Percentiles rank a stretch among this genome's conserved stretches.
Evolutionary conservation across 148 eudicot species (phyloP).

Genomic region (Fagopyrum tataricum): DNA sequence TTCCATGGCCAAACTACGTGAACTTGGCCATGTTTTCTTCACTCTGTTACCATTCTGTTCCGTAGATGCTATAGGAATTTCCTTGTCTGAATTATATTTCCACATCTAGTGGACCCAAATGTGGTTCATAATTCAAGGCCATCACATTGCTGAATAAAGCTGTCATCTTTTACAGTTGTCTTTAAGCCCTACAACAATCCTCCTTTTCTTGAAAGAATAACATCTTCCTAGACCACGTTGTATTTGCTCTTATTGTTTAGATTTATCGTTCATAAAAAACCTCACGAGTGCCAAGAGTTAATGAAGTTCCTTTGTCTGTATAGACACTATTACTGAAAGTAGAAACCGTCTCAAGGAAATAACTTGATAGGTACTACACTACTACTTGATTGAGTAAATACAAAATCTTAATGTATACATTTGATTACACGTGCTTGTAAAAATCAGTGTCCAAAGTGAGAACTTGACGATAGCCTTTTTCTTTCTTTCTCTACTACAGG

Average conservation of each 20-base stretch:
- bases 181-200: background rate
- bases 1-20: background rate
- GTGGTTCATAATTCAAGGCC: background rate
- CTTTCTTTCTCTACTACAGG: constrained; percentile 27
- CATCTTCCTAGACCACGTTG: background rate
- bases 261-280: background rate
- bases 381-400: background rate
- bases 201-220: background rate
- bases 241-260: background rate
- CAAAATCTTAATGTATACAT: background rate
- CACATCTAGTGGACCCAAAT: background rate
- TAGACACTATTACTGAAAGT: background rate
- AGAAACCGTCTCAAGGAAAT: background rate
- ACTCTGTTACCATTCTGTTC: background rate
- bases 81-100: background rate
- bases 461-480: background rate
- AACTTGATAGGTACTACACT: no score
- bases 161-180: background rate
- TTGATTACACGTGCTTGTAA: background rate
- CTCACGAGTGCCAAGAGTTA: background rate
- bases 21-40: background rate
- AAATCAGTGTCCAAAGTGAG: background rate
- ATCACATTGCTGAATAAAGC: background rate
- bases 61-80: background rate
- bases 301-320: background rate